Base-by-base conservation (phyloP, 208 protist species). In the Leishmania braziliensis region DNA sequence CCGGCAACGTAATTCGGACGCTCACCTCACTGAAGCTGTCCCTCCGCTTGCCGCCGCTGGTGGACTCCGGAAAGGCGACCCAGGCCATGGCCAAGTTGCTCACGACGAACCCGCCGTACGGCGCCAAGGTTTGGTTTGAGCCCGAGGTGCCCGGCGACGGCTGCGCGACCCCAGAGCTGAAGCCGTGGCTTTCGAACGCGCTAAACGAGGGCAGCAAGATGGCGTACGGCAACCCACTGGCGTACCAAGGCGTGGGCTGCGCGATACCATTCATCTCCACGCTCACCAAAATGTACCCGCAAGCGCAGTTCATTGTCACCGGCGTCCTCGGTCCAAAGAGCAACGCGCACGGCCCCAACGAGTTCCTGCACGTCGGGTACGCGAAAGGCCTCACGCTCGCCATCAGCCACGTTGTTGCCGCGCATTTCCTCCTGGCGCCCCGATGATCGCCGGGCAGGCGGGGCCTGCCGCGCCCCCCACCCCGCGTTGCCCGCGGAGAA, bases 221-320 rank as follows among this genome's bases (percentile, higher is more conserved):
- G 33, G 96, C 92, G 72, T 99, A 95, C 82, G 91, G 90, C 51
- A 96, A 97, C 65, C 48, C 87, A n/a, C 87, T 90, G 29, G 91
- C 85, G 6, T 91, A 77, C 54, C 86, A 98, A 65, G 94, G 95
- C 62, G 88, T 99, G 85, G 97, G 97, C 77, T 95, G 95, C 14
- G 86, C 93, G 39, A 99, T 99, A 78, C 98, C 98, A 6, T 99
- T 99, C 83, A 99, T 99, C 80, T 93, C 90, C 51, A 97, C 98
- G 91, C 92, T 99, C 2, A 76, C 94, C 63, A 82, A 96, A 43
- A 88, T 80, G 60, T 99, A 96, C 92, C 97, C 97, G 50, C 71
- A 92, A 48, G 95, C 98, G 48, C 95, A 99, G 90, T 99, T 99
- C 81, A 72, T 98, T 26, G 94, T 99, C 43, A 99, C 98, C 0